Evolutionary conservation across 257 asterid genomes (phyloP), one percentile per base, ranked within the genome.

Genomic region (Ilex aquifolium): DNA sequence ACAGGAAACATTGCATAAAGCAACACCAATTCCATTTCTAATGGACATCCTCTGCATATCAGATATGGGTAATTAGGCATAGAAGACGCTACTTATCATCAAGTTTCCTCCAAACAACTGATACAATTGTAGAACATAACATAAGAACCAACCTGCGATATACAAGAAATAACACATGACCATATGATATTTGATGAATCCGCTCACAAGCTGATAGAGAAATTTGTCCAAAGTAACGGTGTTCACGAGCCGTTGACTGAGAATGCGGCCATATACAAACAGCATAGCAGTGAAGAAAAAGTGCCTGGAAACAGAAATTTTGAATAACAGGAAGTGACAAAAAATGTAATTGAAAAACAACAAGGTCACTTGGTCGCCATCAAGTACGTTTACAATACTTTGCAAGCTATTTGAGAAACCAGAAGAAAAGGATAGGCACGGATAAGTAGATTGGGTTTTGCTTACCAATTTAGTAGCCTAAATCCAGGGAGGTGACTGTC

Each of bases 401-500:
- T 36, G 8, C 42, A 36, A 36, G 42, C 42, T 36, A 4, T 36
- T 36, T 8, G 8, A 36, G 42, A 36, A 36, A 36, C 8, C 42
- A 8, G 7, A 36, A 36, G 42, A 36, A 36, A 4, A 36, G 42
- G 42, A 4, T 36, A 36, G 42, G 1, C 42, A 36, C 0, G 42
- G 42, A 36, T 36, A 8, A 36, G 42, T 36, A 4, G 42, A 36
- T 36, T 36, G 42, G 42, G 30, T 1, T 56, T 57, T 63, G 69
- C 79, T 72, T 73, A 92, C 99, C 99, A 93, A 77, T 90, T 93
- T 66, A 93, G 80, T 59, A 81, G 85, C 83, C 97, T 80, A 80
- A 93, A 93, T 49, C 99, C 99, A 21, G 97, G 99, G 66, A 93
- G 97, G 31, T 79, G 97, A 60, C 70, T 80, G 62, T 88, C 95